These are phyloP conservation scores for Coemansia guatemalensis DNA, from an alignment of 192 early-diverging fungal species.

Conservation along the genomic window DNA sequence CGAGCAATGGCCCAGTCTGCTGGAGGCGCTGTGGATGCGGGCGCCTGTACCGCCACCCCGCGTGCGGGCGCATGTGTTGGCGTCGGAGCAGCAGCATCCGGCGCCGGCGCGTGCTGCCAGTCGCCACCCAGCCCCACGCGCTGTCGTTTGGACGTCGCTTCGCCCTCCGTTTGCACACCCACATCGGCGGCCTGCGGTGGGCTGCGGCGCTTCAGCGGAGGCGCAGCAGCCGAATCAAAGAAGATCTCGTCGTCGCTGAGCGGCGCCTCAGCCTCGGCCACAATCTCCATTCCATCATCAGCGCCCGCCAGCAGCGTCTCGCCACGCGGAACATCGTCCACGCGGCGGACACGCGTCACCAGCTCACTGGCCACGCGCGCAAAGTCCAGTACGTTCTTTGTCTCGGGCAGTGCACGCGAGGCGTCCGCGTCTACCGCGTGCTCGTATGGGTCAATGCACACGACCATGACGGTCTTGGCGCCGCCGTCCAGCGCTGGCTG, in stretches of 20 bases:
- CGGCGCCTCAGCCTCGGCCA: too few species aligned
- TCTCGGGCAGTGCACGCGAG: conserved; percentile 35
- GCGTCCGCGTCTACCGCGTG: conserved; percentile 39
- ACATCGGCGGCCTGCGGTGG: conserved; percentile 5
- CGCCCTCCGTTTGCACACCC: conserved; percentile 14
- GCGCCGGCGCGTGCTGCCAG: conserved; percentile 28
- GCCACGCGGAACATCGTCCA: conserved; percentile 21
- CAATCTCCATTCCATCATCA: background rate
- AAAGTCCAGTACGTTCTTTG: conserved; percentile 62
- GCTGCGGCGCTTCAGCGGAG: conserved; percentile 18
- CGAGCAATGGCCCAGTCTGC: conserved; percentile 5
- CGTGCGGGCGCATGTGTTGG: background rate
- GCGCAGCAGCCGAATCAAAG: conserved; percentile 24
- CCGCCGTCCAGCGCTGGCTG: conserved; percentile 62
- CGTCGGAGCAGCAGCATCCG: background rate
- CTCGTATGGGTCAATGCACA: conserved; percentile 63
- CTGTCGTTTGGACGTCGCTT: conserved; percentile 29
- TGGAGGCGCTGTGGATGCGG: too few species aligned
- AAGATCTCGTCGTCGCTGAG: conserved; percentile 39
- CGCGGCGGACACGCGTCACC: conserved; percentile 52
- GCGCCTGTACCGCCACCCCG: too few species aligned
- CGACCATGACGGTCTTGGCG: conserved; percentile 61
- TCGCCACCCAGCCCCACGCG: conserved; percentile 29
- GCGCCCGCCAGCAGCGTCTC: conserved; percentile 1
- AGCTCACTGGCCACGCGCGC: conserved; percentile 59